Base-by-base conservation (phyloP, 306 rosid species). In the Bauhinia variegata region DNA sequence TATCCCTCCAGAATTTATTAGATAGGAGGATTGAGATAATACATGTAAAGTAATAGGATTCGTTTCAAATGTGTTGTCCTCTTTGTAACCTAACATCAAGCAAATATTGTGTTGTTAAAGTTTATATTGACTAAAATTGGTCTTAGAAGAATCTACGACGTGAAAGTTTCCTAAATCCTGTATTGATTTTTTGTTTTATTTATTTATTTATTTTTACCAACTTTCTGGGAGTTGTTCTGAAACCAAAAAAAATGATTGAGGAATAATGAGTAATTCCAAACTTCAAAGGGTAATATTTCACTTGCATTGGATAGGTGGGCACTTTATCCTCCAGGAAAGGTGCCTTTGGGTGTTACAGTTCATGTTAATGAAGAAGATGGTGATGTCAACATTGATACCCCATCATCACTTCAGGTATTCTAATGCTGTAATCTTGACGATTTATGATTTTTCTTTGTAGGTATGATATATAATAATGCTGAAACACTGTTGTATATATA, bases 281-380 rank as follows among this genome's bases (percentile, higher is more conserved):
- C 61, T 41, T 58, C 44, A 42, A 52, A 65, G 68, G 72, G 58
- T 41, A 33, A 70, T 75, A 28, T 57, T 56, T 72, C 63, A 49
- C 73, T 54, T 57, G 37, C 78, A 54, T 75, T 79, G 59, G 79
- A 76, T 79, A 93, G 99, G 83, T 93, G 99, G 97, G 99, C 97
- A 47, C 54, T 93, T 68, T 93, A 93, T 84, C 97, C 99, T 80
- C 99, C 99, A 11, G 99, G 99, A 59, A 93, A 78, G 79, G 99
- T 93, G 55, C 99, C 96, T 67, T 63, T 88, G 68, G 96, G 99
- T 70, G 99, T 88, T 59, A 90, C 95, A 0, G 99, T 93, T 57
- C 97, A 90, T 83, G 95, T 93, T 52, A 90, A 80, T 63, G 97
- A 88, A 72, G 97, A 86, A 32, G 99, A 93, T 65, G 99, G 99